Evolutionary conservation across 495 filamentous ascomycete genomes (phyloP), one percentile per base, ranked within the genome.

Genomic region (Aspergillus homomorphus): DNA sequence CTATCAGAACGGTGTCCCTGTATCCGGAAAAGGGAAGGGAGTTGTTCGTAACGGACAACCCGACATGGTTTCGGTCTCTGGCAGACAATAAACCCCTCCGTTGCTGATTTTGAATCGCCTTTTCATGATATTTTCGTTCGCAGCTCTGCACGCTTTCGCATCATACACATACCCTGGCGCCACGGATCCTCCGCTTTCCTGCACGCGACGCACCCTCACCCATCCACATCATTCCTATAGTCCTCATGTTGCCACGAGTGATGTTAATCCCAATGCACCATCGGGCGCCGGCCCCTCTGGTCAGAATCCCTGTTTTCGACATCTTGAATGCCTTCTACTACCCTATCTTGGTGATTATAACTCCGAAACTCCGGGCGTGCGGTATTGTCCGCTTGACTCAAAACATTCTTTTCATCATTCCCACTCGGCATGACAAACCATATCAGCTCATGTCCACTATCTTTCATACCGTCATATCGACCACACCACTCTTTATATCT

Each of bases 201-300:
- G 48, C 33, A 45, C 54, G 57, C 51, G 62, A 68, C 68, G 66
- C 65, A 69, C 56, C 57, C 59, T 53, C 62, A 56, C 52, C 23
- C 3, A 38, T 51, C 22, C 46, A 24, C 45, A 57, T 59, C 58
- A 43, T 51, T 53, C 52, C 54, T 59, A 72, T 63, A 66, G 59
- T 64, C 57, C 60, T 73, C 66, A 69, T 70, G 66, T 68, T 72
- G 55, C 54, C 66, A 76, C 55, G 70, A 74, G 64, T 74, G 69
- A 77, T 68, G 67, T 67, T 62, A 69, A 65, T 71, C 63, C 58
- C 65, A 66, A 65, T 53, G 56, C 41, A 50, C 43, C 57, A 43
- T 60, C 56, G 62, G 58, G 52, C 45, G 46, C 28, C 43, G 61
- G 57, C 12, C 33, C 63, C 58, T 53, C 54, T 56, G 55, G 58